These are phyloP conservation scores for Erythrophleum ivorense DNA, from an alignment of 331 rosid species.

Conservation along the genomic window DNA sequence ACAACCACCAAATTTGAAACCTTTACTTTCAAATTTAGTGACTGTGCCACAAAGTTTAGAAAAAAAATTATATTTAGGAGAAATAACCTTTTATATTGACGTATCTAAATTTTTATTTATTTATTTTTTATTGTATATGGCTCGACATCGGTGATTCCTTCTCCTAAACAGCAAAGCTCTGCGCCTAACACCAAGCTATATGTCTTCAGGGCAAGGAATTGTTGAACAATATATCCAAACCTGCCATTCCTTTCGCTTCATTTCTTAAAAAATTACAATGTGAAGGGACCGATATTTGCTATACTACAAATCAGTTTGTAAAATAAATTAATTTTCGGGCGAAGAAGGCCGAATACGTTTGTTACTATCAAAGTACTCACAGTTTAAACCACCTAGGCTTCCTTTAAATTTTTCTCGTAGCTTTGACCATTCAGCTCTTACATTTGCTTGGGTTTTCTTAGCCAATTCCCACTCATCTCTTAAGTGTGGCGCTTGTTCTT, in stretches of 20 bases:
- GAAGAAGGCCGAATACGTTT: conserved; percentile 23
- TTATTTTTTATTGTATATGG: no score
- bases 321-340: conserved; percentile 33
- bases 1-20: no score
- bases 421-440: conserved; percentile 50
- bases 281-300: conserved; percentile 14
- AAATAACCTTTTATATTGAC: no score
- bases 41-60: no score
- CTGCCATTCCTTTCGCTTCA: background rate
- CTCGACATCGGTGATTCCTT: no score
- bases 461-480: conserved; percentile 50
- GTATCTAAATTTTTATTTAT: no score
- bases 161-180: no score
- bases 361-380: conserved; percentile 33
- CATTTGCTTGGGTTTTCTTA: conserved; percentile 48
- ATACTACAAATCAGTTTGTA: conserved; percentile 31
- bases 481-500: conserved; percentile 48
- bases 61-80: no score
- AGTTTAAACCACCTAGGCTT: conserved; percentile 40
- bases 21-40: no score
- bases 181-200: background rate
- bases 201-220: background rate
- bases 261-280: background rate
- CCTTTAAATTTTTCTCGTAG: conserved; percentile 48
- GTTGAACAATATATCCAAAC: conserved; percentile 8